Conservation (phyloP, 225 moss, liverwort and hornwort species). For the Climacium dendroides region DNA sequence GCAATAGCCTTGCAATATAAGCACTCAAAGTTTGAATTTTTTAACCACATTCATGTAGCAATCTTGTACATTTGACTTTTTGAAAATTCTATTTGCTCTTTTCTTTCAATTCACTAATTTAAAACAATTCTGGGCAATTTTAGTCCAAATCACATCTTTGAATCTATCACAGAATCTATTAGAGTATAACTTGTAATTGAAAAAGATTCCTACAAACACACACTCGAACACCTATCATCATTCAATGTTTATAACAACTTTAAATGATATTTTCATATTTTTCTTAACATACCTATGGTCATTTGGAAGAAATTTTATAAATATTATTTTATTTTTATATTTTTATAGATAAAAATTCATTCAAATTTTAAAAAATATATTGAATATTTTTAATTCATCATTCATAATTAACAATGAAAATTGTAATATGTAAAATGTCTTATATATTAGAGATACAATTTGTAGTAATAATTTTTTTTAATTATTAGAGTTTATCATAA, state of each 20-base stretch:
- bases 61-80: neutral
- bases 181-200: no score
- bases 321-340: neutral
- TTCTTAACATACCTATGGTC: neutral
- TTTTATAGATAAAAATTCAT: neutral
- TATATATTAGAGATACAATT: neutral
- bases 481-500: no score
- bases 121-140: neutral
- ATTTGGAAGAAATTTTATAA: neutral
- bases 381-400: neutral
- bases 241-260: neutral
- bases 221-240: neutral
- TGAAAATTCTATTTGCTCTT: accelerated
- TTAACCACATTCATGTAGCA: neutral
- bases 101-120: neutral
- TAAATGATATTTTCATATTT: neutral
- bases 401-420: neutral
- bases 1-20: neutral
- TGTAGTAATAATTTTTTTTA: neutral
- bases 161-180: no score
- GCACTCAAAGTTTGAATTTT: neutral
- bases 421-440: accelerated
- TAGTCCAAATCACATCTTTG: neutral
- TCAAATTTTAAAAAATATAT: neutral
- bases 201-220: neutral